Evolutionary conservation across 768 basidiomycete genomes (phyloP).

Genomic region (Tulasnella sp.): DNA sequence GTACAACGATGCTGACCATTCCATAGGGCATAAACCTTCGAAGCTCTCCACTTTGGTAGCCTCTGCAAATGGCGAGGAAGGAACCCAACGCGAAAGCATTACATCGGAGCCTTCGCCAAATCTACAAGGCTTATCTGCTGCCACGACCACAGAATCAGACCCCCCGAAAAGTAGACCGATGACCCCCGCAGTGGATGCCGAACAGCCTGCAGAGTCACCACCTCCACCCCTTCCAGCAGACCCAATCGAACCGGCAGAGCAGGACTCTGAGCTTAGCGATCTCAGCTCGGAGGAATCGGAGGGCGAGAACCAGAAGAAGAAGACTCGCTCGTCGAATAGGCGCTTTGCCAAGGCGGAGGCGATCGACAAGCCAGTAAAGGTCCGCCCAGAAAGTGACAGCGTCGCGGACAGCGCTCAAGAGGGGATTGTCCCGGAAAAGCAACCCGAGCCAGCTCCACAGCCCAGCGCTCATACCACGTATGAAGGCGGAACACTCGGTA

Average conservation of each 20-base stretch:
- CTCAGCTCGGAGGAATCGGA: conserved; percentile 21
- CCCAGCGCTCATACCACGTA: background rate
- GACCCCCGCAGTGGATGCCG: background rate
- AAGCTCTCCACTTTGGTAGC: conserved; percentile 14
- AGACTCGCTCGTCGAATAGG: background rate
- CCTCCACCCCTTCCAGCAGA: background rate
- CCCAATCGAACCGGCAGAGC: background rate
- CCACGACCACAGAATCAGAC: background rate
- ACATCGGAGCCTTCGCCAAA: background rate
- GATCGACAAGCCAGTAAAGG: background rate
- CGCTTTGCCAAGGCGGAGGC: background rate
- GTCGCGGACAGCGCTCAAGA: background rate
- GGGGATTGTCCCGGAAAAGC: conserved; percentile 18
- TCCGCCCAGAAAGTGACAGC: background rate
- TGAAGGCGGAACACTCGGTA: conserved; percentile 60
- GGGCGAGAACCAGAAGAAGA: background rate
- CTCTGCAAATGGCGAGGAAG: background rate
- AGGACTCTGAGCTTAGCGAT: conserved; percentile 24
- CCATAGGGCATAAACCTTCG: conserved; percentile 22
- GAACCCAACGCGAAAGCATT: background rate
- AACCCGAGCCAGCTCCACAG: background rate
- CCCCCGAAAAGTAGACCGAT: background rate
- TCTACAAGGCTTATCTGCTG: background rate
- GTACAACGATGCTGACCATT: conserved; percentile 29
- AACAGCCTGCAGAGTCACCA: background rate